Evolutionary conservation across 129 eudicot genomes (phyloP).

Genomic region (Oenanthe sinensis): DNA sequence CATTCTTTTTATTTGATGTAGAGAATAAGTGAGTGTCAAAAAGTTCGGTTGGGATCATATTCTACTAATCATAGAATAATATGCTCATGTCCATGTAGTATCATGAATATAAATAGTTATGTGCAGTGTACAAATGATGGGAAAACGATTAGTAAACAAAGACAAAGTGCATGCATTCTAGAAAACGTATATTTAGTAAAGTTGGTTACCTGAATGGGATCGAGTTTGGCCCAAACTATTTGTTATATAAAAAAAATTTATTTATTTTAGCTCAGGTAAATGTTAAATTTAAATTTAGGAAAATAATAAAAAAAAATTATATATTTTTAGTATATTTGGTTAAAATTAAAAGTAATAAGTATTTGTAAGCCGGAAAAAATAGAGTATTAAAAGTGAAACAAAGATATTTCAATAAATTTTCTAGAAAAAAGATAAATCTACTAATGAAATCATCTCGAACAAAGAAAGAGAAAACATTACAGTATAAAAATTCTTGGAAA

Average conservation of each 20-base stretch:
- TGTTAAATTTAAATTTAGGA: too few species aligned
- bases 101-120: background rate
- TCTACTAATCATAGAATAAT: background rate
- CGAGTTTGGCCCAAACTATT: background rate
- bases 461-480: background rate
- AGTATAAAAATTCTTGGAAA: background rate
- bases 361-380: too few species aligned
- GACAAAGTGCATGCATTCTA: constrained; percentile 1
- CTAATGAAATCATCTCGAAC: background rate
- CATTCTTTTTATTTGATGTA: background rate
- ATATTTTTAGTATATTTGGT: too few species aligned
- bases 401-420: too few species aligned
- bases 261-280: too few species aligned
- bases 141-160: background rate
- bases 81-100: background rate
- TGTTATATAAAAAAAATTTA: background rate
- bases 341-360: too few species aligned
- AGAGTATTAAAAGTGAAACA: background rate
- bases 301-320: too few species aligned
- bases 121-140: background rate
- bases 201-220: background rate
- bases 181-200: background rate
- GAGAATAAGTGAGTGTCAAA: background rate
- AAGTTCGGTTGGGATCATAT: constrained; percentile 6
- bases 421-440: background rate